Percentiles rank a stretch among this genome's conserved stretches.
Evolutionary conservation across 106 monocot genomes (phyloP).

Genomic region (Alisma plantagoaquatica): DNA sequence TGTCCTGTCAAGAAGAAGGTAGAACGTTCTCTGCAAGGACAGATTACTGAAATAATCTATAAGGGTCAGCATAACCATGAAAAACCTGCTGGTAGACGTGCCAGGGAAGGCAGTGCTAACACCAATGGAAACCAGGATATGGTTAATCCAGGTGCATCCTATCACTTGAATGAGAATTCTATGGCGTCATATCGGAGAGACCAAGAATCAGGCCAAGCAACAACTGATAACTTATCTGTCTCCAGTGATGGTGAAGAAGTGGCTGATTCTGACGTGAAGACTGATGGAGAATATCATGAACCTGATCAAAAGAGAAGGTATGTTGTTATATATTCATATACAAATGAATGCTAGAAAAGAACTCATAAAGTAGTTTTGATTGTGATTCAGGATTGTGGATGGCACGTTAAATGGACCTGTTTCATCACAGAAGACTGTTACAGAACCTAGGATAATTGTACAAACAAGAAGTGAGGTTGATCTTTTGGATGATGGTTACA

Average conservation of each 20-base stretch:
- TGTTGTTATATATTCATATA: not conserved
- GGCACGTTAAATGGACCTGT: constrained; percentile 17
- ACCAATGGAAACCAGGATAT: too few relatives aligned
- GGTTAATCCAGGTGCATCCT: too few relatives aligned
- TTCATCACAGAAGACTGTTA: constrained; percentile 45
- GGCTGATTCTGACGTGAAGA: constrained; percentile 25
- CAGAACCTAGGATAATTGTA: constrained; percentile 75
- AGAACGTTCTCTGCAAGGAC: constrained; percentile 49
- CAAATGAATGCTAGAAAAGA: too few relatives aligned
- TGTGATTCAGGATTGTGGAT: constrained; percentile 27
- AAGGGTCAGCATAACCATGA: constrained; percentile 54
- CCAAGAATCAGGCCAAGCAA: constrained; percentile 21
- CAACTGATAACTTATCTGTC: constrained; percentile 51
- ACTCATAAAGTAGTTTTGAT: not conserved
- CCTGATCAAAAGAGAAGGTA: constrained; percentile 57
- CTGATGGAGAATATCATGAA: constrained; percentile 26
- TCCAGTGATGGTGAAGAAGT: constrained; percentile 62
- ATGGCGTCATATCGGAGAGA: constrained; percentile 16
- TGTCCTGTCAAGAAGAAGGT: constrained; percentile 75
- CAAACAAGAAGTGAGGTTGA: constrained; percentile 88
- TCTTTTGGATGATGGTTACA: constrained; percentile 91
- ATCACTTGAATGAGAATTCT: too few relatives aligned
- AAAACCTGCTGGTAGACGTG: constrained; percentile 30
- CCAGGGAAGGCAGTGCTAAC: constrained; percentile 32
- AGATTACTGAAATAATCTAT: constrained; percentile 56